Base-by-base conservation (phyloP, 495 filamentous ascomycete species). In the Pyronema domesticum region DNA sequence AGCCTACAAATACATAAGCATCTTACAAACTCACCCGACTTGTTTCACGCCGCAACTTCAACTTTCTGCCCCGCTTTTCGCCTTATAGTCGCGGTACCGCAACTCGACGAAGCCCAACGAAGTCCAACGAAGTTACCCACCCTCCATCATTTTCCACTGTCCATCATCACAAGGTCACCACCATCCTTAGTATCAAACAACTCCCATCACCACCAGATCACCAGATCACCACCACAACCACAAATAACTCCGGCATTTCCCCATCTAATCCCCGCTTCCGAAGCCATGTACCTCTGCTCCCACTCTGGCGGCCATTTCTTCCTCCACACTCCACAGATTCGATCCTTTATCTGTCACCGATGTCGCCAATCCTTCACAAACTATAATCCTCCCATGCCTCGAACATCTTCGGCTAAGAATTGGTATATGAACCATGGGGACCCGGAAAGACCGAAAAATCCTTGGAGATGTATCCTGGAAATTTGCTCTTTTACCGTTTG, bases 381-480 rank as follows among this genome's bases (percentile, higher is more conserved):
- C 19, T 53, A 53, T 19, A 53, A 53, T n/a, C 50, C 50, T 1
- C 50, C 33, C 10, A 7, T 1, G 39, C 55, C 17, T 49, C 58
- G n/a, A 44, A 43, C 17, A 37, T 37, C 39, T 13, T 33, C 46
- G 8, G n/a, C 10, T 18, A 11, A 8, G 15, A 35, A 40, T 17
- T 53, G 35, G 36, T 50, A 50, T 19, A 34, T 13, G 3, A 17
- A 13, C 30, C 35, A 13, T n/a, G 23, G 3, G 2, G 37, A 53
- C n/a, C 8, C 35, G 11, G 50, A 53, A 13, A 35, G 37, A 1
- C 35, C 30, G 13, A 63, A 33, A 19, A 56, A 50, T 14, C 60
- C 61, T 7, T 64, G 60, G 60, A 52, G 50, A n/a, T 64, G 61
- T 36, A 34, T 63, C 23, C 42, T 64, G 40, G 61, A 64, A 46